Base-by-base conservation (phyloP, 2,329 filamentous ascomycete genomes). In the Talaromyces sp. region DNA sequence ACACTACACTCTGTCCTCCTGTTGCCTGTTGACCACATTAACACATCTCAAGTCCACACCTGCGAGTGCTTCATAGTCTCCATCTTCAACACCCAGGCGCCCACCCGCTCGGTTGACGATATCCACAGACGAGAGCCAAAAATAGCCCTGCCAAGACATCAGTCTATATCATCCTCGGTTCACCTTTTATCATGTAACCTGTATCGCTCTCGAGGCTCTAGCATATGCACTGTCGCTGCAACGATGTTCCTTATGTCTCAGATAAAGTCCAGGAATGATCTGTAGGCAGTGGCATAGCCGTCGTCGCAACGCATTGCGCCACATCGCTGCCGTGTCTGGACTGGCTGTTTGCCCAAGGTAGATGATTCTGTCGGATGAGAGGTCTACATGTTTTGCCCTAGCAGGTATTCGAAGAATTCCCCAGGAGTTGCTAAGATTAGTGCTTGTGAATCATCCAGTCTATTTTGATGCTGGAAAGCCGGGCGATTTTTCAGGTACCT, bases 241-340 rank as follows among this genome's bases (percentile, higher is more conserved):
- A 35, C 16, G 50, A 54, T 22, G 31, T 22, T 54, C 16, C 11
- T 22, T 10, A 37, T 54, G 50, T 54, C 50, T 54, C 50, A 54
- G 50, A 35, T 35, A 35, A 22, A 6, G 31, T n/a, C n/a, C 31
- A 35, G 50, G 22, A 54, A 7, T 35, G 50, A 35, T 54, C 27
- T 54, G 47, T 52, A 52, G 47, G 22, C 59, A 52, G 59, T 52
- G 31, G 59, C 45, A 41, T n/a, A 52, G 59, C 37, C 39, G 57
- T 27, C 57, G 57, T 52, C 45, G 59, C 41, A 52, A 52, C 50
- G 45, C 59, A 61, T 37, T 61, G 45, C 45, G 47, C 59, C 59
- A 61, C 59, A 50, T 50, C 41, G 59, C 35, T 22, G 41, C 31
- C 57, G 27, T 54, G 16, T 54, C 27, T 22, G 10, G n/a, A 13